Conservation (phyloP, 2,329 filamentous ascomycete genomes). For the Aspergillus carbonarius region DNA sequence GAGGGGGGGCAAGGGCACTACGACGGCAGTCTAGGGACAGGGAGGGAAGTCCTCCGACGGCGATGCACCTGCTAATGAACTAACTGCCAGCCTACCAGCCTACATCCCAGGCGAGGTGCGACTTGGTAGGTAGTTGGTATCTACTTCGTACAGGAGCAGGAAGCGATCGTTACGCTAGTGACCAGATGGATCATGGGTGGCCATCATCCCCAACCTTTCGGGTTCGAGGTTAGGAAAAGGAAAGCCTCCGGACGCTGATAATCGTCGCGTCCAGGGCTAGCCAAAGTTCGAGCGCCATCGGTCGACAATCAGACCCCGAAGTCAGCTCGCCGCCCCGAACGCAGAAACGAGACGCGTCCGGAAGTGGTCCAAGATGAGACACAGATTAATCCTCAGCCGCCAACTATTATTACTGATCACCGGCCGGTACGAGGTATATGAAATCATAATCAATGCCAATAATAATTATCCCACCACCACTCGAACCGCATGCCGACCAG, state of each 20-base stretch:
- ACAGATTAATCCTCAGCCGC: not conserved
- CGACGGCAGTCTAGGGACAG: constrained; percentile 3
- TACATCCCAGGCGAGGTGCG: not conserved
- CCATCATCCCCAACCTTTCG: not conserved
- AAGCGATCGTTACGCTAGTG: constrained; percentile 4
- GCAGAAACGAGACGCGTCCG: constrained; percentile 13
- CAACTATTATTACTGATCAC: not conserved
- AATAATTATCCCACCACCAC: not conserved
- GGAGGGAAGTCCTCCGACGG: constrained; percentile 1
- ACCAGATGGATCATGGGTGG: not conserved
- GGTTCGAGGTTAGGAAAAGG: constrained; percentile 1
- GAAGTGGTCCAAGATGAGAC: not conserved
- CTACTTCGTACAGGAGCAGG: not conserved
- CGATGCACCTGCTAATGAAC: not conserved
- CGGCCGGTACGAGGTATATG: constrained; percentile 3
- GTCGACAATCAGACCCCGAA: constrained; percentile 4
- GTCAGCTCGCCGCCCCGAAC: constrained; percentile 3
- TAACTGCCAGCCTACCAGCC: not conserved
- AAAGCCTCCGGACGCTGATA: constrained; percentile 3
- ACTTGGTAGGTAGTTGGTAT: too few species aligned
- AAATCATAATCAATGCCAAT: constrained; percentile 1
- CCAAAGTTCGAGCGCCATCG: not conserved
- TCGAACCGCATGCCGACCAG: not conserved
- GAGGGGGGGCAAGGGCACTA: not conserved
- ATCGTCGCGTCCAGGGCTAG: not conserved